phyloP scores from a whole-genome alignment of 2,329 filamentous ascomycete genomes.

The Septoria linicola region DNA sequence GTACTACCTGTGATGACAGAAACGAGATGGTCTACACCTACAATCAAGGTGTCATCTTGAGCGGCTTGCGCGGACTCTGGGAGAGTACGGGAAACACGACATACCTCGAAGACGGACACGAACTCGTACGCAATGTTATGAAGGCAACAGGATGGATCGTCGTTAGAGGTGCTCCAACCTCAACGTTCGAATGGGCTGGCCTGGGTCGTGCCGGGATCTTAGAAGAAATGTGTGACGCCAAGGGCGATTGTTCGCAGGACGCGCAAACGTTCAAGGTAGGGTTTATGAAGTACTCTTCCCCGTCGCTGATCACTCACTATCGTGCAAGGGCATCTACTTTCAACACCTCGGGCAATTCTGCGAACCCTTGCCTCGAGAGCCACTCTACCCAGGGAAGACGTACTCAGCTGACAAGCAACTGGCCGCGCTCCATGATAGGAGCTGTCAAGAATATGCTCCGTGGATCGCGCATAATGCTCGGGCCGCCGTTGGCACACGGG shows the following conservation, averaged over 20 bases:
- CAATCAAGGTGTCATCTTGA: slow-evolving; percentile 88
- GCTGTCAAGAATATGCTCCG: slow-evolving; percentile 64
- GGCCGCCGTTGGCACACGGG: slow-evolving; percentile 68
- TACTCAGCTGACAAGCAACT: slow-evolving; percentile 29
- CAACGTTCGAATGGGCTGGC: slow-evolving; percentile 60
- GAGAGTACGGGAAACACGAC: slow-evolving; percentile 68
- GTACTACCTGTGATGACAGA: slow-evolving; percentile 64
- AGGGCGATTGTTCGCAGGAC: slow-evolving; percentile 73
- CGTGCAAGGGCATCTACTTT: slow-evolving; percentile 95
- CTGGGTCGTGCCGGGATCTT: slow-evolving; percentile 22
- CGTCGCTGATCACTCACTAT: slow-evolving; percentile 60
- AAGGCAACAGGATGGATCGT: slow-evolving; percentile 71
- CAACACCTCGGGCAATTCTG: slow-evolving; percentile 83
- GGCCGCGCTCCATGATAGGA: slow-evolving; percentile 50
- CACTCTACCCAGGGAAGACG: slow-evolving; percentile 48
- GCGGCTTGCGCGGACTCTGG: slow-evolving; percentile 77
- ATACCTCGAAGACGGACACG: slow-evolving; percentile 77
- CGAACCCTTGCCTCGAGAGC: slow-evolving; percentile 54
- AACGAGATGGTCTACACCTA: slow-evolving; percentile 93
- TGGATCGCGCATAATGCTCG: slow-evolving; percentile 77
- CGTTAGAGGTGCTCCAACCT: slow-evolving; percentile 40
- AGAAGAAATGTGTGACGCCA: slow-evolving; percentile 58
- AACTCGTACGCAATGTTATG: slow-evolving; percentile 72
- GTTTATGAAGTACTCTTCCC: slow-evolving; percentile 48
- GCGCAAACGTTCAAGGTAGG: too few species aligned